These are phyloP conservation scores for Coemansia umbellata DNA, from an alignment of 192 early-diverging fungal genomes.

Conservation along the genomic window DNA sequence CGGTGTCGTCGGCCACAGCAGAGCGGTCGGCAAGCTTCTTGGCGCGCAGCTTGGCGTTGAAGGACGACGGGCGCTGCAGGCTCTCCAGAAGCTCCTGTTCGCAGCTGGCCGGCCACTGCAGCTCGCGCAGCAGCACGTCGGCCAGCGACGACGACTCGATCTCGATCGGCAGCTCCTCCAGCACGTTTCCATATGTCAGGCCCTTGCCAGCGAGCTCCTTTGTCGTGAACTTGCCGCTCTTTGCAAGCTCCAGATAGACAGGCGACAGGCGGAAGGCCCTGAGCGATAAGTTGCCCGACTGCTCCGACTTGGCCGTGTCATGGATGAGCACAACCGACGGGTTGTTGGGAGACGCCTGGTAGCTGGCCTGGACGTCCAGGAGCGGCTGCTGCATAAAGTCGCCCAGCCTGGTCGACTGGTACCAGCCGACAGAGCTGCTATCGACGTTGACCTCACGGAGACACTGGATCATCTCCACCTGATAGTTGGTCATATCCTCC, in stretches of 20 bases:
- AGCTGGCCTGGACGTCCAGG: constrained; percentile 86
- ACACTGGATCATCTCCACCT: constrained; percentile 90
- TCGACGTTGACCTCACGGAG: constrained; percentile 93
- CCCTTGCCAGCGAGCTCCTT: constrained; percentile 71
- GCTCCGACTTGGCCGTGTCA: constrained; percentile 79
- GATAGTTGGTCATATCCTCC: constrained; percentile 76
- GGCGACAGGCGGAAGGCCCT: constrained; percentile 85
- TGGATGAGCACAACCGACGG: constrained; percentile 91
- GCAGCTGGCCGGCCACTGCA: constrained; percentile 52
- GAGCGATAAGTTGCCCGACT: constrained; percentile 80
- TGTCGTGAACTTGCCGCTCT: constrained; percentile 79
- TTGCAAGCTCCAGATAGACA: constrained; percentile 79
- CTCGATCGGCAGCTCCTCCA: constrained; percentile 86
- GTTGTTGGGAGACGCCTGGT: constrained; percentile 77
- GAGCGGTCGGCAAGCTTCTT: constrained; percentile 57
- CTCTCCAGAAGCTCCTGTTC: constrained; percentile 66
- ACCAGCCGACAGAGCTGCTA: constrained; percentile 96
- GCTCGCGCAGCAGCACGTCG: constrained; percentile 69
- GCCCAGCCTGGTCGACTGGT: constrained; percentile 86
- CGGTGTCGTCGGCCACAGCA: constrained; percentile 57
- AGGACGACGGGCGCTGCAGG: constrained; percentile 54
- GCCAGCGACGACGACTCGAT: constrained; percentile 82
- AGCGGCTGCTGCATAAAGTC: constrained; percentile 86
- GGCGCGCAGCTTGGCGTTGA: constrained; percentile 57
- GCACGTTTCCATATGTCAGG: constrained; percentile 78